Evolutionary conservation across 305 asterid species (phyloP).

Genomic region (Fraxinus dipetala): DNA sequence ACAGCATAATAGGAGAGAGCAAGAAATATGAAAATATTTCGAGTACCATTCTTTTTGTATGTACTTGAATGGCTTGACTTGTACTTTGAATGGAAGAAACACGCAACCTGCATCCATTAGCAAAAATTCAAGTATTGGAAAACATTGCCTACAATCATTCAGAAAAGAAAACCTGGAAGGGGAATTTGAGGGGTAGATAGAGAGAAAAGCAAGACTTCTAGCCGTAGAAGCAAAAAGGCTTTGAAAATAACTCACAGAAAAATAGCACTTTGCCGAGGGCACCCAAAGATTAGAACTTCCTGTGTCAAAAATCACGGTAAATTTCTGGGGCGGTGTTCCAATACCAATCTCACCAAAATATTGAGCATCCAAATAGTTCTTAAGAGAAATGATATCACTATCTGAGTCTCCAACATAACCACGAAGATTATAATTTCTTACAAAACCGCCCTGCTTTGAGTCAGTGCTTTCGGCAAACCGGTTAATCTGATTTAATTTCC

Average conservation of each 20-base stretch:
- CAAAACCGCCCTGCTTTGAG: slow-evolving; percentile 33
- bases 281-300: slow-evolving; percentile 98
- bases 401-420: slow-evolving; percentile 41
- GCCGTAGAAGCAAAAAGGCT: background rate
- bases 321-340: slow-evolving; percentile 85
- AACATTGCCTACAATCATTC: slow-evolving; percentile 1
- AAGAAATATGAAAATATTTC: slow-evolving; percentile 5
- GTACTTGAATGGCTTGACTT: slow-evolving; percentile 71
- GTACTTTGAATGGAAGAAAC: slow-evolving; percentile 74
- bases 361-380: slow-evolving; percentile 90
- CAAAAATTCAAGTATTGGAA: slow-evolving; percentile 9
- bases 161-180: background rate
- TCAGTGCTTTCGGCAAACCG: slow-evolving; percentile 37
- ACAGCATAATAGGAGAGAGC: slow-evolving; percentile 4
- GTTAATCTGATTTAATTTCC: slow-evolving; percentile 49
- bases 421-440: slow-evolving; percentile 30
- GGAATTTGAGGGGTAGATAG: background rate
- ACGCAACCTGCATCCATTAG: slow-evolving; percentile 57
- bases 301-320: slow-evolving; percentile 83
- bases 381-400: slow-evolving; percentile 58
- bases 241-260: slow-evolving; percentile 56
- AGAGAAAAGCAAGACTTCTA: background rate
- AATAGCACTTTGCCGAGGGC: slow-evolving; percentile 76
- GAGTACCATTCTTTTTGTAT: slow-evolving; percentile 64
- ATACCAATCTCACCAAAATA: slow-evolving; percentile 82